Evolutionary conservation across 257 asterid genomes (phyloP), one percentile per base, ranked within the genome.

Genomic region (Nicotiana tabacum): DNA sequence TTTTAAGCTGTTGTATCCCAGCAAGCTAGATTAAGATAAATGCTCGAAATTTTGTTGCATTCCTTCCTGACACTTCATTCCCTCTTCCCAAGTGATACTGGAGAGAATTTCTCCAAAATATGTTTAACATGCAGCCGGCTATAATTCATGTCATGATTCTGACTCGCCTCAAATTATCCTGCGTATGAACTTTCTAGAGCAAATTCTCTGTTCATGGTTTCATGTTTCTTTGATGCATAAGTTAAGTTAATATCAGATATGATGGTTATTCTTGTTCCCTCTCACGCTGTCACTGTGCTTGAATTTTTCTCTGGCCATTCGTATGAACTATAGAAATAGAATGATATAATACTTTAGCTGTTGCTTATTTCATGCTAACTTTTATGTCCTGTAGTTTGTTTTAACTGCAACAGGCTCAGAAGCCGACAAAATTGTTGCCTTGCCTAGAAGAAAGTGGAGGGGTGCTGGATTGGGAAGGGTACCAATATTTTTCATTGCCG

Each of bases 401-500:
- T 80, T 96, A 89, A 93, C 98, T 3, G 99, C 98, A 58, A 90
- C 95, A 46, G 98, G 98, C 85, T 92, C 99, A 24, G 97, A 93
- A 83, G 97, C 95, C 48, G 98, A 94, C 89, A 91, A 88, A 81
- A 89, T 89, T 58, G 87, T 93, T 66, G 78, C 89, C 80, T 92
- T 93, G 79, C 97, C 89, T 29, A 94, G 97, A 89, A 92, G 85
- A 83, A 88, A 90, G 80, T 93, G 99, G 99, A 90, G 89, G 84
- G 95, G 94, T 66, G 89, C 87, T 60, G 97, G 93, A 87, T 83
- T 96, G 83, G 94, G 98, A 85, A 93, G 98, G 90, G 80, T 96
- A 74, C 98, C 99, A 2, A 90, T 96, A 87, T 96, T 96, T 78
- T 66, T 82, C 77, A 89, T 89, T 24, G 97, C 99, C 3, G 88